Percentiles rank a stretch among this genome's conserved stretches.
Evolutionary conservation across 2,329 filamentous ascomycete genomes (phyloP).

Genomic region (Ophiostoma australiae): DNA sequence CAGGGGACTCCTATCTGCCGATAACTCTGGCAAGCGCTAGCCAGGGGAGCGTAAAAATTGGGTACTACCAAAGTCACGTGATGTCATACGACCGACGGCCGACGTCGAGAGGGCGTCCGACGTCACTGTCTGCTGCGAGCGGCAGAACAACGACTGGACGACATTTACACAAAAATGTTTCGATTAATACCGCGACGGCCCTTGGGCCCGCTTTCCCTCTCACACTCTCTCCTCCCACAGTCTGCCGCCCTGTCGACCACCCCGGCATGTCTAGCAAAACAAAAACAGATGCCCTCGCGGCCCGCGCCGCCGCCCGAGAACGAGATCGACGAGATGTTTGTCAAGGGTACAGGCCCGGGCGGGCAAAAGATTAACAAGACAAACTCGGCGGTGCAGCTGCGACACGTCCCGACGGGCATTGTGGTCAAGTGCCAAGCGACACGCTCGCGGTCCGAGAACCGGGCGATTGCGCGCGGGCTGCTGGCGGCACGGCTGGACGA

Average conservation of each 20-base stretch:
- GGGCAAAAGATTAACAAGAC: slow-evolving; percentile 99
- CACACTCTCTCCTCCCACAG: not conserved
- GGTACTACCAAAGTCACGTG: not conserved
- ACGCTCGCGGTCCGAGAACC: slow-evolving; percentile 78
- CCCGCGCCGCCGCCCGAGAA: slow-evolving; percentile 66
- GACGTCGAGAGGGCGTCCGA: not conserved
- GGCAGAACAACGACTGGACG: not conserved
- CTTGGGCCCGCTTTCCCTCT: not conserved
- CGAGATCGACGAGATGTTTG: slow-evolving; percentile 77
- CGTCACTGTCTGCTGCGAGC: not conserved
- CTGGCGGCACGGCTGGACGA: slow-evolving; percentile 72
- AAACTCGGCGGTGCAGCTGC: slow-evolving; percentile 86
- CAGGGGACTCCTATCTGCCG: not conserved
- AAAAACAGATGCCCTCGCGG: slow-evolving; percentile 61
- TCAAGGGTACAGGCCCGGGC: slow-evolving; percentile 87
- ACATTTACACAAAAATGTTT: not conserved
- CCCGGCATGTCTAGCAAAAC: not conserved
- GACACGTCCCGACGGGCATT: slow-evolving; percentile 81
- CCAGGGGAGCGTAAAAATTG: not conserved
- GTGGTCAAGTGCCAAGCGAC: slow-evolving; percentile 94
- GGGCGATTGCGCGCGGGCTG: slow-evolving; percentile 73
- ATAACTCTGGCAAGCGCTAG: not conserved
- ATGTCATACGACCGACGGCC: not conserved
- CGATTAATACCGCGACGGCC: not conserved
- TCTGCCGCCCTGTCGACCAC: not conserved